Conservation (phyloP, 129 eudicot species). For the Flaveria bidentis region DNA sequence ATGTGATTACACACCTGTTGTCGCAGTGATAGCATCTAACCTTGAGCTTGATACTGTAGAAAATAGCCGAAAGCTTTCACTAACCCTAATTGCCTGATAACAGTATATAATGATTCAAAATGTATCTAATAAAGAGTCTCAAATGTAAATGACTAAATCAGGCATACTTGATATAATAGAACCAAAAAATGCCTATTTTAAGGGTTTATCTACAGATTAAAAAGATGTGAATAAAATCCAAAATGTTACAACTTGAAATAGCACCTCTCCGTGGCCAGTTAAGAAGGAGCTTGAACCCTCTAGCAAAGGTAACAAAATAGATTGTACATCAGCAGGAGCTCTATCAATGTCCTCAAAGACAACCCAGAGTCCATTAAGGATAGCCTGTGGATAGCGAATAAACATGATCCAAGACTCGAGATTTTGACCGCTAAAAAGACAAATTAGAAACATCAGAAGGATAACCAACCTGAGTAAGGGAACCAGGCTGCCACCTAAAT, state of each 20-base stretch:
- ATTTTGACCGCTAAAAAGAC: not conserved
- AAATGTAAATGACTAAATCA: not conserved
- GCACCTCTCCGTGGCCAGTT: constrained; percentile 97
- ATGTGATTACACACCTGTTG: constrained; percentile 56
- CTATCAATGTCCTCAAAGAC: constrained; percentile 96
- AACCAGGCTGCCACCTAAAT: constrained; percentile 99
- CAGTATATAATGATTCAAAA: constrained; percentile 11
- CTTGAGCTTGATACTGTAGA: constrained; percentile 81
- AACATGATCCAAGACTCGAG: not conserved
- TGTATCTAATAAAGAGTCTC: not conserved
- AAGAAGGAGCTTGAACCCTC: constrained; percentile 77
- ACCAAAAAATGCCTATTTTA: constrained; percentile 4
- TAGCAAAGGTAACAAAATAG: constrained; percentile 85
- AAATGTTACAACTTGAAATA: not conserved
- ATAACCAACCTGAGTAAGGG: constrained; percentile 86
- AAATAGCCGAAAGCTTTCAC: constrained; percentile 76
- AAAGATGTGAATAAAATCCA: not conserved
- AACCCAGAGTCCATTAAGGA: constrained; percentile 85
- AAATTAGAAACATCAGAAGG: not conserved
- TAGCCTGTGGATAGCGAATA: constrained; percentile 56
- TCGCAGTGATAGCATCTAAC: constrained; percentile 39
- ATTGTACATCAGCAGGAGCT: constrained; percentile 89
- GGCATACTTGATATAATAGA: not conserved
- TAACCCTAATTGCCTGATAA: constrained; percentile 73
- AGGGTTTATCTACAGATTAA: not conserved